Evolutionary conservation across 2,329 filamentous ascomycete genomes (phyloP), one percentile per base, ranked within the genome.

Genomic region (Rhynchosporium secalis): DNA sequence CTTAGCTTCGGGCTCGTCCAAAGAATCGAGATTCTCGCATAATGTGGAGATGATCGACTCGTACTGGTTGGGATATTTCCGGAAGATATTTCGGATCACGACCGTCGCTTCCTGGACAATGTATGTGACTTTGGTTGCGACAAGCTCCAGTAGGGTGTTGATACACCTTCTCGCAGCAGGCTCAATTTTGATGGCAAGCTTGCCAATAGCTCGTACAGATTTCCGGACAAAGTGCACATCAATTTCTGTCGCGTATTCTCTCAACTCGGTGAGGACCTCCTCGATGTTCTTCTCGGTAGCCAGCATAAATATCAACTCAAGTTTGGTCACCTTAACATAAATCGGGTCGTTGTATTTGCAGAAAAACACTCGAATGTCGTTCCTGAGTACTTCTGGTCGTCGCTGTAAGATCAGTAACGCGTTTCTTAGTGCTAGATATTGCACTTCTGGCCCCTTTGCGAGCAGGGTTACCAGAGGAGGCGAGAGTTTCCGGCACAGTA

Each of bases 331-430:
- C 77, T 99, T 99, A 78, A 99, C 95, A 75, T 98, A 99, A 67
- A 99, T 99, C 0, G 95, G 95, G 73, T 99, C 95, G 75, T 99
- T 99, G 78, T 99, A 99, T 81, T 99, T 99, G 86, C 95, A 99
- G 78, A 99, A 99, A 79, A 99, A 99, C 38, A 99, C 95, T 52
- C 95, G 87, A 66, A 99, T 98, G 76, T 99, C 95, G 76, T 97
- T 98, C 66, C 92, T 86, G 59, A 99, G 78, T 8, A 99, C 94
- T 72, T 98, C 95, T 0, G 95, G 95, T 61, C 94, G 84, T 70
- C 94, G 84, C 75, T 99, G 95, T 58, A 99, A 80, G 69, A 99
- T 99, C 13, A 99, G 81, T 2, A 99, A 83, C 0, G 95, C 95
- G 74, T 99, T 99, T 66, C 95, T 84, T 20, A 99, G 83, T 0